A percentile compares a stretch with the other conserved stretches of the same genome.
Conservation (phyloP, 2,329 filamentous ascomycete genomes). For the Akanthomyces uredinophilus region DNA sequence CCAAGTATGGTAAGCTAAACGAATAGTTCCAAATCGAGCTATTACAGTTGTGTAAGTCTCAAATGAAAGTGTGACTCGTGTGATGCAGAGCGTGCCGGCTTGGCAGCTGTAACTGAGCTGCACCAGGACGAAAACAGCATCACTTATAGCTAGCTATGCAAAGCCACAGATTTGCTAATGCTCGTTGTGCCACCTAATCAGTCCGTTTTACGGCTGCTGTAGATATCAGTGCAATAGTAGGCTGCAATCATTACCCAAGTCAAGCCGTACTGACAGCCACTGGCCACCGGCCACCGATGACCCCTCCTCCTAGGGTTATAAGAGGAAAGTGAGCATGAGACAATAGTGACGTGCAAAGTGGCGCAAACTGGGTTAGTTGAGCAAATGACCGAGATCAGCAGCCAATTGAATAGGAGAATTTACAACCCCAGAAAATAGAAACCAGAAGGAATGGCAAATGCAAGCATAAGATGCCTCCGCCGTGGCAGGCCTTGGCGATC, state of each 20-base stretch:
- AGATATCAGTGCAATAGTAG: neutral
- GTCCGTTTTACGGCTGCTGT: neutral
- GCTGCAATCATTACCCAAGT: neutral
- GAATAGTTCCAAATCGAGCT: too few species aligned
- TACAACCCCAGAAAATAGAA: neutral
- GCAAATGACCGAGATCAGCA: neutral
- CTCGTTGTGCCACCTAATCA: neutral
- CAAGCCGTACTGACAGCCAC: neutral
- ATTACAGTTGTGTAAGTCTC: neutral
- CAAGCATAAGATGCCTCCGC: neutral
- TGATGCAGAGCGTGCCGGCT: neutral
- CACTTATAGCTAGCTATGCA: neutral
- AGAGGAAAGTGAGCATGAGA: neutral
- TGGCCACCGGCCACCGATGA: neutral
- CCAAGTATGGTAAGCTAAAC: neutral
- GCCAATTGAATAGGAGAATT: neutral
- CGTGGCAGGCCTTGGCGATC: slow-evolving; percentile 1
- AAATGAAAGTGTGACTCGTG: neutral
- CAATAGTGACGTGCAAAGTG: neutral
- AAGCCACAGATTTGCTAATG: neutral
- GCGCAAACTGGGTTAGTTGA: neutral
- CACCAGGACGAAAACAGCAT: too few species aligned
- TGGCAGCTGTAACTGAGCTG: neutral
- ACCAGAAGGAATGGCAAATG: neutral
- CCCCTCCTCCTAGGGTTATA: neutral